phyloP scores from a whole-genome alignment of 2,329 filamentous ascomycete species.

The Peltaster fructicola region DNA sequence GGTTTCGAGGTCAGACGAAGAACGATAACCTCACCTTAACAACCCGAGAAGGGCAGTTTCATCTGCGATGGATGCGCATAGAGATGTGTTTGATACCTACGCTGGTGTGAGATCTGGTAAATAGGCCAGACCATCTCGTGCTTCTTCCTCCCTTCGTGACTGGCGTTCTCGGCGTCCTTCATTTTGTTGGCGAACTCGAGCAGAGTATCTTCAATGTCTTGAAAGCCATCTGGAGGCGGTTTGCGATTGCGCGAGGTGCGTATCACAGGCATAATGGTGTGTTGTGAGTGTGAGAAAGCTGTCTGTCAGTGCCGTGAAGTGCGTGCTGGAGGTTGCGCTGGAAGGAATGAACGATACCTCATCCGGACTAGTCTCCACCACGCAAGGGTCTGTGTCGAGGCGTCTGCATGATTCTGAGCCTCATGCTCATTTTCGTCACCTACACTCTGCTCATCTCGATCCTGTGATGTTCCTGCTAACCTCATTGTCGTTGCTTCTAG shows the following conservation, averaged over 20 bases:
- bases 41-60: constrained; percentile 6
- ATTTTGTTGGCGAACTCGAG: constrained; percentile 79
- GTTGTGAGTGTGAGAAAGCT: neutral
- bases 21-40: constrained; percentile 17
- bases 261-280: constrained; percentile 51
- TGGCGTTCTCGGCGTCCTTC: constrained; percentile 87
- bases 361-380: too few relatives aligned
- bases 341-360: too few relatives aligned
- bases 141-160: constrained; percentile 61
- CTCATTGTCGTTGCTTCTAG: too few relatives aligned
- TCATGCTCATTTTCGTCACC: too few relatives aligned
- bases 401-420: too few relatives aligned
- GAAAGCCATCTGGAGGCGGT: constrained; percentile 70
- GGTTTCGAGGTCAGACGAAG: constrained; percentile 11
- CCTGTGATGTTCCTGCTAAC: too few relatives aligned
- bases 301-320: constrained; percentile 1
- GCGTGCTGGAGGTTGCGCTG: neutral
- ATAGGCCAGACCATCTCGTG: constrained; percentile 93
- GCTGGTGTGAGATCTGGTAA: constrained; percentile 90
- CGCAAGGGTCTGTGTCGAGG: too few relatives aligned
- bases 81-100: constrained; percentile 28
- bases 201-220: constrained; percentile 73
- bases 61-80: neutral
- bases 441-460: too few relatives aligned
- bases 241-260: constrained; percentile 61